phyloP scores from a whole-genome alignment of 2,329 filamentous ascomycete genomes.

The Penicillium sp. region DNA sequence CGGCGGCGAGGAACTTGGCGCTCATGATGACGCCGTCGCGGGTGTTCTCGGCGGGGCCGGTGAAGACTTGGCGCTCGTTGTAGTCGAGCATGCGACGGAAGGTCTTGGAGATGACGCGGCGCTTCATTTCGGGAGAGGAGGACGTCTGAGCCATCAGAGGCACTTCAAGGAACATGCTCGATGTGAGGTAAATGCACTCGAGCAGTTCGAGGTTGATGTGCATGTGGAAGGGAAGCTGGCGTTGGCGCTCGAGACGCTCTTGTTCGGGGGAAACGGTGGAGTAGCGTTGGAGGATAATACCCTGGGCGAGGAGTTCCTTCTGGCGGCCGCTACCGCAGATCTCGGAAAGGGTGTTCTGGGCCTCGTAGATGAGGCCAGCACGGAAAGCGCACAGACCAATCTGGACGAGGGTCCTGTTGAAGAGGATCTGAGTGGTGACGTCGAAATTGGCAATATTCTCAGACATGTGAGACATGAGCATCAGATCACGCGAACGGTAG shows the following conservation, averaged over 20 bases:
- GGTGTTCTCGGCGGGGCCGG: constrained; percentile 96
- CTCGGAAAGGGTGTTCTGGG: constrained; percentile 95
- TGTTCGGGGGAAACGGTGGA: constrained; percentile 96
- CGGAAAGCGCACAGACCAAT: constrained; percentile 98
- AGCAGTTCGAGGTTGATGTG: constrained; percentile 99
- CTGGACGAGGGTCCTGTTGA: constrained; percentile 97
- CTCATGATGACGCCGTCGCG: constrained; percentile 99
- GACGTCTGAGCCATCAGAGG: constrained; percentile 95
- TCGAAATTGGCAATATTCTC: constrained; percentile 98
- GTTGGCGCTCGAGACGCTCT: constrained; percentile 94
- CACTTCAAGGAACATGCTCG: constrained; percentile 99
- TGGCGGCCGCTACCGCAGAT: constrained; percentile 97
- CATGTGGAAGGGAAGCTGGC: constrained; percentile 99
- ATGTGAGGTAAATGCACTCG: constrained; percentile 97
- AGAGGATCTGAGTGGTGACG: constrained; percentile 95
- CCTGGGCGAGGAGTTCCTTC: constrained; percentile 97
- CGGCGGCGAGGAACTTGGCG: constrained; percentile 92
- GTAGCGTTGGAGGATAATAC: constrained; percentile 97
- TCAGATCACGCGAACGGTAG: constrained; percentile 97
- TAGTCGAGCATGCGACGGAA: constrained; percentile 99
- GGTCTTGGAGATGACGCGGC: constrained; percentile 98
- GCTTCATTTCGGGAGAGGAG: constrained; percentile 94
- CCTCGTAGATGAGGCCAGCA: constrained; percentile 93
- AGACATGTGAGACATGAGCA: constrained; percentile 99
- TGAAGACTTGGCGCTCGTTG: constrained; percentile 99